Base-by-base conservation (phyloP, 2,329 filamentous ascomycete species). In the Alternaria ethzedia region DNA sequence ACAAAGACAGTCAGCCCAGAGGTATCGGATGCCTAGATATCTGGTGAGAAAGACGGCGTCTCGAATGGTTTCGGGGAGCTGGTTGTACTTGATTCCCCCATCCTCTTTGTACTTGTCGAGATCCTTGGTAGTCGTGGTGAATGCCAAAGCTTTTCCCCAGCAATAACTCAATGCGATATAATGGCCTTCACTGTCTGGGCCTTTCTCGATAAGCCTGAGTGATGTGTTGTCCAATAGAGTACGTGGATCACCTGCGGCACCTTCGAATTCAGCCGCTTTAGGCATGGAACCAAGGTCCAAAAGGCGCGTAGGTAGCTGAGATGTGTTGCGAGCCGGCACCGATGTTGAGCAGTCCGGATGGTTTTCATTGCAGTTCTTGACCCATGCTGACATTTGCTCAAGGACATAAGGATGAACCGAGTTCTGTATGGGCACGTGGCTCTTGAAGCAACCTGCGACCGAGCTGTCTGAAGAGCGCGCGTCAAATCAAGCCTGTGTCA, bases 1-100 rank as follows among this genome's bases (percentile, higher is more conserved):
- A 28, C 68, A 71, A 3, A 72, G 13, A 3, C 64, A 55, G 25
- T 71, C 70, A 10, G 70, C 67, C 70, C 68, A 72, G 0, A 71
- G 32, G 57, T 72, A 70, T 1, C 21, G n/a, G 3, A 41, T 11
- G 2, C 30, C 30, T 6, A 41, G 32, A 13, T 30, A 30, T 17
- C 51, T 30, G 0, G 30, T 3, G 5, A 43, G 13, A 5, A 41
- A 43, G 17, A 54, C 23, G 15, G 51, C 51, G 23, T 54, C 51
- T 6, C 10, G 36, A 1, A 54, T n/a, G 20, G 51, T 54, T 10
- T 4, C 10, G 8, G 51, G 51, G 2, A 54, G 51, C 4, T 54
- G 20, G 3, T 10, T 41, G 13, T 20, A 20, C 9, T 20, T 20
- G 15, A 54, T 54, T 17, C n/a, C 21, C 8, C 17, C 6, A 0